A percentile compares a stretch with the other conserved stretches of the same genome.
These are phyloP conservation scores for Echites panduratus DNA, from an alignment of 257 asterid species.

Conservation along the genomic window DNA sequence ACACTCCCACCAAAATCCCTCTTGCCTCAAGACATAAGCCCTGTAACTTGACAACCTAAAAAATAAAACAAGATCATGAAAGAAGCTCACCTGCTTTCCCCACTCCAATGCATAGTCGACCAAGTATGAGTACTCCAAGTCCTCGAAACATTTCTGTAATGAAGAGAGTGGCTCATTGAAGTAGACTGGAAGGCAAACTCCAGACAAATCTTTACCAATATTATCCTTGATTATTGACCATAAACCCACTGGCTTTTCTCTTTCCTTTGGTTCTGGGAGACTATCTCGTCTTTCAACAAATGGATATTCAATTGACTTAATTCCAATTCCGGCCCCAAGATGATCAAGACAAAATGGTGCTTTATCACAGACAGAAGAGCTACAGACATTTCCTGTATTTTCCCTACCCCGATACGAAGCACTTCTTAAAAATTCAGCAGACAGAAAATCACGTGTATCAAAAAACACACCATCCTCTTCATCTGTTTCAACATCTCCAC, in stretches of 20 bases:
- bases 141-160: conserved; percentile 95
- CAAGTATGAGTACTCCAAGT: conserved; percentile 88
- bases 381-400: conserved; percentile 42
- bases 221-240: conserved; percentile 99
- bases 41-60: conserved; percentile 9
- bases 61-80: conserved; percentile 14
- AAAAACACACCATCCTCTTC: conserved; percentile 82
- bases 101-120: conserved; percentile 89
- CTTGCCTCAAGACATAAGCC: neutral
- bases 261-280: conserved; percentile 95
- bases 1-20: neutral
- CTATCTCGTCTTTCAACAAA: conserved; percentile 64
- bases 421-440: conserved; percentile 82
- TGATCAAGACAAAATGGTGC: conserved; percentile 53
- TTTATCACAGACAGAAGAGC: conserved; percentile 53
- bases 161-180: conserved; percentile 98
- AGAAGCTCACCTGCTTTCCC: conserved; percentile 77
- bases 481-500: conserved; percentile 80
- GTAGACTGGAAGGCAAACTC: conserved; percentile 98
- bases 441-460: conserved; percentile 83
- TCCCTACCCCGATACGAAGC: conserved; percentile 91
- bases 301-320: conserved; percentile 63
- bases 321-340: conserved; percentile 40
- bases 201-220: conserved; percentile 97
- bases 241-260: conserved; percentile 89